Percentiles rank a stretch among this genome's conserved stretches.
phyloP scores from a whole-genome alignment of 208 protist genomes.

The Leptomonas pyrrhocoris region DNA sequence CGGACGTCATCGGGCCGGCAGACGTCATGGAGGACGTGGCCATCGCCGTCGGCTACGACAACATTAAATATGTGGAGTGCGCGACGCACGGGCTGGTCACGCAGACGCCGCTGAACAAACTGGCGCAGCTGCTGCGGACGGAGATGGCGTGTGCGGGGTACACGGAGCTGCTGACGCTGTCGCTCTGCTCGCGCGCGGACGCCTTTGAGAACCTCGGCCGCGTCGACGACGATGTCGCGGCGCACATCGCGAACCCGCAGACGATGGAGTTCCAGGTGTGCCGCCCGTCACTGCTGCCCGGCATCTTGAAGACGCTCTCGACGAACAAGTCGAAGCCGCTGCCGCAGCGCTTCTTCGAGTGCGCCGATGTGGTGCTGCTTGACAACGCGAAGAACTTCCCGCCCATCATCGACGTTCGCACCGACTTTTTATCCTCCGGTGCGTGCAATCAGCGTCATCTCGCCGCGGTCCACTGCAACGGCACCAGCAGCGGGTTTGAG shows the following conservation, averaged over 20 bases:
- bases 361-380: slow-evolving; percentile 95
- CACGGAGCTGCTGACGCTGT: slow-evolving; percentile 96
- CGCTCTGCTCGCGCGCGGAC: slow-evolving; percentile 92
- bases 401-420: slow-evolving; percentile 65
- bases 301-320: slow-evolving; percentile 96
- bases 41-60: slow-evolving; percentile 98
- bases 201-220: slow-evolving; percentile 85
- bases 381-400: slow-evolving; percentile 90
- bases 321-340: slow-evolving; percentile 92
- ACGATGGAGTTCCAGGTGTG: slow-evolving; percentile 95
- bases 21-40: slow-evolving; percentile 99
- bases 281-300: slow-evolving; percentile 94
- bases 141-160: slow-evolving; percentile 96
- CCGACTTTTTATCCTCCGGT: slow-evolving; percentile 73
- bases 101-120: slow-evolving; percentile 94
- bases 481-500: slow-evolving; percentile 78
- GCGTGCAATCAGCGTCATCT: slow-evolving; percentile 91
- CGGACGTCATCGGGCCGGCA: slow-evolving; percentile 96
- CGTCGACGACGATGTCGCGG: slow-evolving; percentile 78
- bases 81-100: slow-evolving; percentile 78
- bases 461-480: slow-evolving; percentile 85
- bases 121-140: slow-evolving; percentile 90
- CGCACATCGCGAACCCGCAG: slow-evolving; percentile 94
- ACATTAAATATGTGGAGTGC: slow-evolving; percentile 89
- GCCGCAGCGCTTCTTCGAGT: slow-evolving; percentile 97